Conservation (phyloP, 1,284 basidiomycete species). For the Serendipita sp. region DNA sequence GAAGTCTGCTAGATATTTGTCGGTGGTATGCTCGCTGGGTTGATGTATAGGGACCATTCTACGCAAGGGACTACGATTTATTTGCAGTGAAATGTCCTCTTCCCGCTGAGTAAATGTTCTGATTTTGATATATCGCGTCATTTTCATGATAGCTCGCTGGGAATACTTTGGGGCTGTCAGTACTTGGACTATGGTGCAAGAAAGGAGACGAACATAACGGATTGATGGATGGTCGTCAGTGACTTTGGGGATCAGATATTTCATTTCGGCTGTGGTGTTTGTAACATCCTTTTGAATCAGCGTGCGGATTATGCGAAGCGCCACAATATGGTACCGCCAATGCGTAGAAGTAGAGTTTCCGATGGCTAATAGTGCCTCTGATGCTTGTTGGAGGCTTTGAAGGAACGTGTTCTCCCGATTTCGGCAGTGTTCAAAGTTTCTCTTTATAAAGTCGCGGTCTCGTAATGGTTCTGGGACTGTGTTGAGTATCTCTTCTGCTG, state of each 20-base stretch:
- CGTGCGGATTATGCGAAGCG: slow-evolving; percentile 57
- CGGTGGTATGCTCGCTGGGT: slow-evolving; percentile 38
- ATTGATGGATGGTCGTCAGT: slow-evolving; percentile 49
- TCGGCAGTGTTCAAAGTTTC: slow-evolving; percentile 32
- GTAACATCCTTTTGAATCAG: slow-evolving; percentile 64
- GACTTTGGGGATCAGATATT: slow-evolving; percentile 41
- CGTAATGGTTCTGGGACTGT: slow-evolving; percentile 23
- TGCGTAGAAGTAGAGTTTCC: slow-evolving; percentile 51
- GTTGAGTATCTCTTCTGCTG: slow-evolving; percentile 26
- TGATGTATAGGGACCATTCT: slow-evolving; percentile 34
- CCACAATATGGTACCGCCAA: slow-evolving; percentile 73
- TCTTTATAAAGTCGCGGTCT: slow-evolving; percentile 27
- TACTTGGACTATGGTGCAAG: slow-evolving; percentile 3
- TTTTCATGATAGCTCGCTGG: slow-evolving; percentile 54
- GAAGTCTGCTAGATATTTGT: slow-evolving; percentile 39
- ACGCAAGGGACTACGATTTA: slow-evolving; percentile 45
- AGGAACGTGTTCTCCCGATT: slow-evolving; percentile 21
- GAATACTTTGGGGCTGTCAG: slow-evolving; percentile 35
- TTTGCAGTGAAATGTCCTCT: slow-evolving; percentile 41
- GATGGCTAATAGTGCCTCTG: slow-evolving; percentile 23
- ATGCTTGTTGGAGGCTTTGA: background rate
- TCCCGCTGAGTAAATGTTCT: slow-evolving; percentile 48
- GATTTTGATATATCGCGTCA: slow-evolving; percentile 59
- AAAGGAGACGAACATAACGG: slow-evolving; percentile 27
- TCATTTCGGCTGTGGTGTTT: slow-evolving; percentile 35